Evolutionary conservation across 2,329 filamentous ascomycete species (phyloP), one percentile per base, ranked within the genome.

Genomic region (Cercospora zeina): DNA sequence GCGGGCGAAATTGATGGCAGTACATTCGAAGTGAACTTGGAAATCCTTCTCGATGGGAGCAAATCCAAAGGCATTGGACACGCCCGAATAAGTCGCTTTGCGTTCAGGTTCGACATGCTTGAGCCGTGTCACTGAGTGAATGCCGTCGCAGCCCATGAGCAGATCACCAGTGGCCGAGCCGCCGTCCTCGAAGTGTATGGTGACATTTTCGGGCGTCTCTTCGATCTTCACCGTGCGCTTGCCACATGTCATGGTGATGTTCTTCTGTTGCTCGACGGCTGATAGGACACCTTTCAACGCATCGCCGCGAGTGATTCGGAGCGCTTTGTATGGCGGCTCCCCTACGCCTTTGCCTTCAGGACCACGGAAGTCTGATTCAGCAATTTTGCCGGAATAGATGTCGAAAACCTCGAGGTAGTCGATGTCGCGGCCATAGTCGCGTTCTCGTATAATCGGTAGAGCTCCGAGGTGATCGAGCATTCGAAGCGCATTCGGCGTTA

Each of bases 31-130:
- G 59, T 77, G 76, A 8, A 73, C 69, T 65, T 75, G 70, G 66
- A 74, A 70, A 37, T 72, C 72, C 53, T 67, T 70, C 24, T 73
- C 69, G 11, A 77, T 72, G n/a, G 73, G 71, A 2, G 78, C 73
- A 61, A 79, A 80, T 30, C 78, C 77, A 59, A 80, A 80, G 3
- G 77, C 78, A 61, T 80, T 80, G 63, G 77, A 77, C n/a, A 79
- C 76, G 11, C 78, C 78, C 0, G 75, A 77, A 69, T 80, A 80
- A 21, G 73, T 71, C 30, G 72, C 73, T 62, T 74, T 79, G 27
- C 78, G 75, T 36, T 73, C 72, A 8, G 78, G 77, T 65, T 80
- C 78, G 58, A 80, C 77, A 64, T 80, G 78, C 62, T 75, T 76
- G 58, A 79, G 72, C 10, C 78, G 73, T 2, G 77, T 74, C 53